These are phyloP conservation scores for Russula compacta DNA, from an alignment of 768 basidiomycete genomes.

Conservation along the genomic window DNA sequence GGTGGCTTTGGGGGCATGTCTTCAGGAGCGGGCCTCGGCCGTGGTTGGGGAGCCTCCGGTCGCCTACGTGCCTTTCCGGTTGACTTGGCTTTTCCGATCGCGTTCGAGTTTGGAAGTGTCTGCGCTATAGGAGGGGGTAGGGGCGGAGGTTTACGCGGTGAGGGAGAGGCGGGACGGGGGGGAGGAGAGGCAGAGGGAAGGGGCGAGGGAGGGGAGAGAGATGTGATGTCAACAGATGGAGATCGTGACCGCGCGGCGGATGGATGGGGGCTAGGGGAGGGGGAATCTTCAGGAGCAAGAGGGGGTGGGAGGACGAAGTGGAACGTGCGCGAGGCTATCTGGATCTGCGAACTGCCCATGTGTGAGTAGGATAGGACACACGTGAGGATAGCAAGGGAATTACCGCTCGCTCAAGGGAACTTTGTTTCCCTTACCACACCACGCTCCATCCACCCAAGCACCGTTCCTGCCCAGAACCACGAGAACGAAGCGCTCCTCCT, in stretches of 20 bases:
- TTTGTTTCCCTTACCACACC: slow-evolving; percentile 80
- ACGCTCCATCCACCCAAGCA: slow-evolving; percentile 97
- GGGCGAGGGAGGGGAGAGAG: slow-evolving; percentile 71
- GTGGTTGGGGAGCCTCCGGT: slow-evolving; percentile 27
- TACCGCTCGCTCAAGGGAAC: slow-evolving; percentile 83
- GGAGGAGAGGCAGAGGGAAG: slow-evolving; percentile 70
- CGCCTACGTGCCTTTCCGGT: slow-evolving; percentile 12
- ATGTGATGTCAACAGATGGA: slow-evolving; percentile 68
- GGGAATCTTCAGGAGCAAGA: slow-evolving; percentile 67
- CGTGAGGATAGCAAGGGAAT: slow-evolving; percentile 17
- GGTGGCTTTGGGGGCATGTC: slow-evolving; percentile 85
- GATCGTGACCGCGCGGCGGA: slow-evolving; percentile 58
- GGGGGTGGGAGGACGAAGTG: slow-evolving; percentile 93
- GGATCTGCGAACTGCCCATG: slow-evolving; percentile 72
- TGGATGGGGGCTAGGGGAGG: slow-evolving; percentile 68
- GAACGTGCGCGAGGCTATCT: slow-evolving; percentile 95
- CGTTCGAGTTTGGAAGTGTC: slow-evolving; percentile 55
- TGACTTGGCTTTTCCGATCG: slow-evolving; percentile 29
- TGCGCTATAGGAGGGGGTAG: slow-evolving; percentile 36
- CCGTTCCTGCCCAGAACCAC: slow-evolving; percentile 94
- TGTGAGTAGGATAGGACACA: slow-evolving; percentile 19
- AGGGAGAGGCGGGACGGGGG: slow-evolving; percentile 37
- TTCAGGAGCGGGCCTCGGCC: slow-evolving; percentile 46
- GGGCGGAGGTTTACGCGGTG: slow-evolving; percentile 38
- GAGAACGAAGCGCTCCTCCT: slow-evolving; percentile 80